Evolutionary conservation across 2,329 filamentous ascomycete species (phyloP), one percentile per base, ranked within the genome.

Genomic region (Trichoderma afroharzianum): DNA sequence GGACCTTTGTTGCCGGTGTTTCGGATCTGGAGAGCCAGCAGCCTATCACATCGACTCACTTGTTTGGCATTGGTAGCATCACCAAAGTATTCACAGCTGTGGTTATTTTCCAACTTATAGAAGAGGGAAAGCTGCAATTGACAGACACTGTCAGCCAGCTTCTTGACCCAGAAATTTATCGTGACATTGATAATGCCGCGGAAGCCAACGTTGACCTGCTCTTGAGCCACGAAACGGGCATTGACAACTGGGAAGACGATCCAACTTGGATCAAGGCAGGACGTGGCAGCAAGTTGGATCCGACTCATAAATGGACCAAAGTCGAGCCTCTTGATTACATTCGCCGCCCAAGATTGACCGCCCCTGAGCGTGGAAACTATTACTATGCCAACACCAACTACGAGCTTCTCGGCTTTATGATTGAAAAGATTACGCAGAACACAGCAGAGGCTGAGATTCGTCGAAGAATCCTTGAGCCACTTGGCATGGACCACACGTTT

Each of bases 181-280:
- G 15, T 21, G 62, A 64, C 8, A 73, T 74, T 18, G 69, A 72
- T 12, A 63, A 73, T n/a, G 73, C 71, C 8, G 62, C 43, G 0
- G 57, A 68, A 32, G 71, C 73, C 18, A 70, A 30, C 9, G 53
- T 73, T 4, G 63, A 50, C 14, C 62, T 61, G 8, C 61, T 50
- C n/a, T 33, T 74, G 32, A 71, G 71, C 21, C 71, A 74, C 43
- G n/a, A 57, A 14, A 67, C 73, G 4, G 73, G 73, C 26, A 73
- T 74, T 15, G 73, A 71, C 43, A 73, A 69, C 36, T 74, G 71
- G 71, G 73, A 74, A 57, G 73, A 74, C 32, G 73, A 74, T 11
- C 69, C 64, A 28, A 33, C 8, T 7, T 74, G 73, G 69, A 66
- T 74, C 11, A 57, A 53, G 12, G 61, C 69, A 14, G 72, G 68